A percentile compares a stretch with the other conserved stretches of the same genome.
These are phyloP conservation scores for Gomphus bonarii DNA, from an alignment of 1,284 basidiomycete genomes.

Conservation along the genomic window DNA sequence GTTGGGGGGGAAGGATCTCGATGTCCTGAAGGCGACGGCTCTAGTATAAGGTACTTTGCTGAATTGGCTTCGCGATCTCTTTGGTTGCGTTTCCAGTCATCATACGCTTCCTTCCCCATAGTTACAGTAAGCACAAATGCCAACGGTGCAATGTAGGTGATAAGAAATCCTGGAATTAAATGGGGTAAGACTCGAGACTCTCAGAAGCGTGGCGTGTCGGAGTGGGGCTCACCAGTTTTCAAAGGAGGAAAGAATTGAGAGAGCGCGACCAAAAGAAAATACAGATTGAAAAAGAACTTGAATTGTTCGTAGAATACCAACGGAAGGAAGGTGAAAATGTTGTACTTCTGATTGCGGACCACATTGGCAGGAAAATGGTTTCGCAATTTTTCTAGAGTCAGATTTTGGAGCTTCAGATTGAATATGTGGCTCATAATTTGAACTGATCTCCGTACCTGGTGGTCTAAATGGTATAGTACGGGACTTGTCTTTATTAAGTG, in stretches of 20 bases:
- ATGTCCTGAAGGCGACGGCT: slow-evolving; percentile 29
- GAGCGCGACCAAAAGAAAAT: slow-evolving; percentile 94
- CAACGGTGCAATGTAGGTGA: slow-evolving; percentile 93
- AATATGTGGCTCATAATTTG: not conserved
- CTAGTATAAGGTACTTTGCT: slow-evolving; percentile 78
- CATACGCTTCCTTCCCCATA: slow-evolving; percentile 98
- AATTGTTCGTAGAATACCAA: slow-evolving; percentile 99
- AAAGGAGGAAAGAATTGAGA: slow-evolving; percentile 95
- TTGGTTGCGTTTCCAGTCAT: slow-evolving; percentile 90
- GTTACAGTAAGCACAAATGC: slow-evolving; percentile 93
- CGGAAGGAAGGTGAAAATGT: slow-evolving; percentile 87
- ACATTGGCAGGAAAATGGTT: slow-evolving; percentile 72
- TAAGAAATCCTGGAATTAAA: slow-evolving; percentile 66
- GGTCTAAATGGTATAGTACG: slow-evolving; percentile 71
- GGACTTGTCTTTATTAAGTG: slow-evolving; percentile 50
- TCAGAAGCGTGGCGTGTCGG: too few species aligned
- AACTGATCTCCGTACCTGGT: slow-evolving; percentile 33
- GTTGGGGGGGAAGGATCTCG: slow-evolving; percentile 40
- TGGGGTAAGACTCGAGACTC: not conserved
- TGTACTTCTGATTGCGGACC: slow-evolving; percentile 98
- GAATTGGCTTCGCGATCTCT: slow-evolving; percentile 95
- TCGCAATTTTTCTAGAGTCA: slow-evolving; percentile 50
- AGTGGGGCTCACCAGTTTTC: slow-evolving; percentile 68
- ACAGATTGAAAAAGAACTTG: slow-evolving; percentile 99
- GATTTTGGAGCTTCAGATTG: slow-evolving; percentile 1